phyloP scores from a whole-genome alignment of 257 asterid genomes.

The Marsdenia floribunda region DNA sequence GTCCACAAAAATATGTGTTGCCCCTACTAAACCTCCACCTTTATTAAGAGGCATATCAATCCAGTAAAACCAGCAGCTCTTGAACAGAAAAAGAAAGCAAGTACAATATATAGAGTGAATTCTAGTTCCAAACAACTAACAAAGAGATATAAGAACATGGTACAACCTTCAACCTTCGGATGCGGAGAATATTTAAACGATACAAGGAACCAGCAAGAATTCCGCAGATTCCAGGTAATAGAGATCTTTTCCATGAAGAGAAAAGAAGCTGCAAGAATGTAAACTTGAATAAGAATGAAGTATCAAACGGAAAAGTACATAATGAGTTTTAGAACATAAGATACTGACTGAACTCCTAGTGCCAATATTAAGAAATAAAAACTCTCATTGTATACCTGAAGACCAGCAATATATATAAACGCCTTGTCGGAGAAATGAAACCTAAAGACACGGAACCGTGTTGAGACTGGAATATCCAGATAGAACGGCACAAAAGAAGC shows the following conservation, averaged over 20 bases:
- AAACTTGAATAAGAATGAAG: constrained; percentile 12
- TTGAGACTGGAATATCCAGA: constrained; percentile 91
- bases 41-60: background rate
- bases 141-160: background rate
- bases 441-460: constrained; percentile 67
- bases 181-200: constrained; percentile 62
- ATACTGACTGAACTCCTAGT: background rate
- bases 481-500: constrained; percentile 89
- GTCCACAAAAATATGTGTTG: background rate
- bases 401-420: constrained; percentile 92
- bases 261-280: constrained; percentile 65
- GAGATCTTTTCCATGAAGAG: constrained; percentile 96
- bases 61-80: background rate
- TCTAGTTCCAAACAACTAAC: background rate
- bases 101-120: background rate
- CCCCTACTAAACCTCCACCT: background rate
- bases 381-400: constrained; percentile 50
- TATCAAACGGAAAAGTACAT: constrained; percentile 13
- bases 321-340: background rate
- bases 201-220: constrained; percentile 89
- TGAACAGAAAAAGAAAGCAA: background rate
- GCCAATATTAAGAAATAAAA: constrained; percentile 6
- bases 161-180: constrained; percentile 77
- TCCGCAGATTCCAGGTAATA: constrained; percentile 94
- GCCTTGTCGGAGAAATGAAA: constrained; percentile 95